Base-by-base conservation (phyloP, 805 yeast genomes). In the Debaryomyces maramus region DNA sequence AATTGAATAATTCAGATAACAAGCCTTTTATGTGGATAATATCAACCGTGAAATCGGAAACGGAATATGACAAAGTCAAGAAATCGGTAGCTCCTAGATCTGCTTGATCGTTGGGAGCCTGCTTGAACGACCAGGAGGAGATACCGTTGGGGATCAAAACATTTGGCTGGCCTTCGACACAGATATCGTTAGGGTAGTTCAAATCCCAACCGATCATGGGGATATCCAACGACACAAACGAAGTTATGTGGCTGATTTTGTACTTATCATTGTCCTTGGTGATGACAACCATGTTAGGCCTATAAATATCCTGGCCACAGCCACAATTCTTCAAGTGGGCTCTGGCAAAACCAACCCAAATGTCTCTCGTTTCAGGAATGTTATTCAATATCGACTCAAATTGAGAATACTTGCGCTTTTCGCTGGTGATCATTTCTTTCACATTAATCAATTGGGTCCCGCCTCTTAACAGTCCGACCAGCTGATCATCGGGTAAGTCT, bases 281-380 rank as follows among this genome's bases (percentile, higher is more conserved):
- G 5, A 55, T 41, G 3, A 65, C 55, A 37, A 68, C 61, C 43
- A 74, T 45, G 37, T 67, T 65, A 3, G 79, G 78, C 38, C 79
- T 59, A 47, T 73, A 72, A 48, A 70, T 60, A 15, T 60, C 59
- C 14, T 50, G 51, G 7, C 75, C 73, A 53, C 78, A 73, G 0
- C 75, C 74, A 53, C 78, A 73, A 11, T 57, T 44, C 39, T 60
- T 56, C 16, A 72, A 43, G 44, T 70, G 75, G 4, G 75, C 67
- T 44, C 75, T 61, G 2, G 72, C 73, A 51, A 73, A 70, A 1
- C 75, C 77, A 19, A 72, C 55, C 72, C 76, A 75, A 38, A 75
- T 56, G 43, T 72, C 73, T 32, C 72, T 50, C 16, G 55, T 57
- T 17, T 44, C 40, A 2, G 28, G 28, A 8, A 24, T 24, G 13